phyloP scores from a whole-genome alignment of 441 rosid species.

The Macaranga tanarius region DNA sequence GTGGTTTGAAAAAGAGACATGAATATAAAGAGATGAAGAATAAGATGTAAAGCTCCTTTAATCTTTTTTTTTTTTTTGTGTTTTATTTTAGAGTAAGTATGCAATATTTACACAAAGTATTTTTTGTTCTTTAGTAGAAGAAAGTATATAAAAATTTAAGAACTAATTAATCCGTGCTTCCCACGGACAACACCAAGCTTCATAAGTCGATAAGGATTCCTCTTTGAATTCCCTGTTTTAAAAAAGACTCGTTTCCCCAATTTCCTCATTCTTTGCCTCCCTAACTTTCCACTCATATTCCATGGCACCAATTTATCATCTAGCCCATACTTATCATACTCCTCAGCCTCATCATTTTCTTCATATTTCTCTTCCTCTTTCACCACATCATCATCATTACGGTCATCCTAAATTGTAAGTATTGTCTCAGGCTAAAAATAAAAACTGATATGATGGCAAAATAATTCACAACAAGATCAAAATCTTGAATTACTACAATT shows the following conservation, averaged over 20 bases:
- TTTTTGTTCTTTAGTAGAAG: too few species aligned
- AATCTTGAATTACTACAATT: neutral
- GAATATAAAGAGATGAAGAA: neutral
- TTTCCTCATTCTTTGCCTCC: slow-evolving; percentile 75
- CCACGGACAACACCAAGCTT: too few species aligned
- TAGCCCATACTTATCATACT: slow-evolving; percentile 49
- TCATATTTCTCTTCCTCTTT: slow-evolving; percentile 24
- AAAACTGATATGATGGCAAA: neutral
- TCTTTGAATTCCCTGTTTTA: slow-evolving; percentile 34
- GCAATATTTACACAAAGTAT: too few species aligned
- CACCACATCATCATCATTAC: slow-evolving; percentile 9
- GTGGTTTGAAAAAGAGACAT: neutral
- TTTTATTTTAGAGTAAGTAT: too few species aligned
- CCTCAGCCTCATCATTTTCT: slow-evolving; percentile 24
- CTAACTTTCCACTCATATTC: slow-evolving; percentile 50
- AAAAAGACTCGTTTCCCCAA: slow-evolving; percentile 58
- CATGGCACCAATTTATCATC: slow-evolving; percentile 74
- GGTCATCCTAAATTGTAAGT: slow-evolving; percentile 10
- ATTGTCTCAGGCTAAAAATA: slow-evolving; percentile 14
- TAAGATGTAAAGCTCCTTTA: neutral
- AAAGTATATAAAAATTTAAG: too few species aligned
- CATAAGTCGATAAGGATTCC: too few species aligned
- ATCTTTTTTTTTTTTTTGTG: too few species aligned
- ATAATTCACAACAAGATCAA: neutral
- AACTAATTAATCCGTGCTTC: too few species aligned